Percentiles rank a stretch among this genome's conserved stretches.
phyloP scores from a whole-genome alignment of 345 rosid species.

The Aquilaria sinensis region DNA sequence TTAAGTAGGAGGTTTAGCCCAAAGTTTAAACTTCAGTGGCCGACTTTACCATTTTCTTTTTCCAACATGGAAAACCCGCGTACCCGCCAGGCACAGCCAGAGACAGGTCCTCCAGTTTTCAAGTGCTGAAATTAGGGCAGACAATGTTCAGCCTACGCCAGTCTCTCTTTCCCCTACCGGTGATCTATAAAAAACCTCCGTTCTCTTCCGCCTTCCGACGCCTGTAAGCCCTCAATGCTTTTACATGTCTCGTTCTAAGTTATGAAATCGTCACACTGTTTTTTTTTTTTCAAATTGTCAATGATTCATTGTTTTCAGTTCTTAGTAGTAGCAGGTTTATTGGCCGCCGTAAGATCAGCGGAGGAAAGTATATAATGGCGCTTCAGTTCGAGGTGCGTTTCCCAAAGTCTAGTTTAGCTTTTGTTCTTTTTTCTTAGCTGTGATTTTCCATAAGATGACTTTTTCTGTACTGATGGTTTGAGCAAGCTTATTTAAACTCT shows the following conservation, averaged over 20 bases:
- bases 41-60: too few species aligned
- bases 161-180: neutral
- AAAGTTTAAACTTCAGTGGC: too few species aligned
- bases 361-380: constrained; percentile 20
- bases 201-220: neutral
- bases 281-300: neutral
- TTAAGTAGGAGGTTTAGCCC: too few species aligned
- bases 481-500: neutral
- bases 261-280: neutral
- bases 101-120: neutral
- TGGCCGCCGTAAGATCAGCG: neutral
- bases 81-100: neutral
- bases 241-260: too few species aligned
- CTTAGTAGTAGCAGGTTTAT: neutral
- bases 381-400: constrained; percentile 30
- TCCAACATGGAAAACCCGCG: neutral
- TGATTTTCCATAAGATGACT: neutral
- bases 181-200: neutral
- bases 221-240: too few species aligned
- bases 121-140: neutral
- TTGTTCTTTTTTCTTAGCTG: neutral
- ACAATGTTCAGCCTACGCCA: neutral
- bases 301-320: neutral
- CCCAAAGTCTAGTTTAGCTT: too few species aligned
- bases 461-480: neutral